Evolutionary conservation across 1,284 basidiomycete genomes (phyloP).

Genomic region (Cystobasidiaceae sp.): DNA sequence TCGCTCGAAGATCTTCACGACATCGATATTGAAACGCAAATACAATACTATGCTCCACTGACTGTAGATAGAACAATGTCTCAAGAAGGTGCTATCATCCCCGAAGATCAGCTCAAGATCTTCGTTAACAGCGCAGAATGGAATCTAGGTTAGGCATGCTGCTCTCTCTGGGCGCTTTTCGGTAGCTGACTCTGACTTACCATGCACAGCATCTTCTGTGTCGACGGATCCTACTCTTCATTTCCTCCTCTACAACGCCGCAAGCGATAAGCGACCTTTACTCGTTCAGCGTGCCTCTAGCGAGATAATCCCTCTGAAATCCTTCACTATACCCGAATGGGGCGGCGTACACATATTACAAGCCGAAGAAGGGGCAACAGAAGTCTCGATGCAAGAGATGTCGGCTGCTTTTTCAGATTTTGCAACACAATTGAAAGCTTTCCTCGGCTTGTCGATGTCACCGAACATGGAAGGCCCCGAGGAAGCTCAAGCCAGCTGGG

Average conservation of each 20-base stretch:
- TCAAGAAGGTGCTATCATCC: constrained; percentile 53
- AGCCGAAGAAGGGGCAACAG: constrained; percentile 39
- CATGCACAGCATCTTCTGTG: constrained; percentile 61
- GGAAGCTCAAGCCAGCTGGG: constrained; percentile 55
- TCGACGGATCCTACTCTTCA: constrained; percentile 89
- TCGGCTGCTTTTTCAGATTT: constrained; percentile 68
- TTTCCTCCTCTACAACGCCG: constrained; percentile 86
- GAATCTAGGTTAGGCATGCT: constrained; percentile 65
- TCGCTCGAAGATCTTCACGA: constrained; percentile 68
- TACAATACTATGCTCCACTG: constrained; percentile 84
- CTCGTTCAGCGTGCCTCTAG: constrained; percentile 58
- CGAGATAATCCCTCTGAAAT: constrained; percentile 53
- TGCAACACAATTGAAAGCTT: constrained; percentile 63
- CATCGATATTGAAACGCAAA: constrained; percentile 88
- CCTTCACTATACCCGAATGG: constrained; percentile 92
- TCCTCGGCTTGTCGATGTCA: constrained; percentile 69
- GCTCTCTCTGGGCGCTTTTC: constrained; percentile 4
- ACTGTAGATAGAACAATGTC: constrained; percentile 56
- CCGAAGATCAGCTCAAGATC: constrained; percentile 72
- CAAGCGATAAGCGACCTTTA: constrained; percentile 62
- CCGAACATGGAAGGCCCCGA: constrained; percentile 4
- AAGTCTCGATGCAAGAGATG: constrained; percentile 41
- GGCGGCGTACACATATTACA: constrained; percentile 76
- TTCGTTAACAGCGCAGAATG: constrained; percentile 96
- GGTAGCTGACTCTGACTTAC: background rate